Conservation (phyloP, 73 alveolate species). For the Paramecium biaurelia region DNA sequence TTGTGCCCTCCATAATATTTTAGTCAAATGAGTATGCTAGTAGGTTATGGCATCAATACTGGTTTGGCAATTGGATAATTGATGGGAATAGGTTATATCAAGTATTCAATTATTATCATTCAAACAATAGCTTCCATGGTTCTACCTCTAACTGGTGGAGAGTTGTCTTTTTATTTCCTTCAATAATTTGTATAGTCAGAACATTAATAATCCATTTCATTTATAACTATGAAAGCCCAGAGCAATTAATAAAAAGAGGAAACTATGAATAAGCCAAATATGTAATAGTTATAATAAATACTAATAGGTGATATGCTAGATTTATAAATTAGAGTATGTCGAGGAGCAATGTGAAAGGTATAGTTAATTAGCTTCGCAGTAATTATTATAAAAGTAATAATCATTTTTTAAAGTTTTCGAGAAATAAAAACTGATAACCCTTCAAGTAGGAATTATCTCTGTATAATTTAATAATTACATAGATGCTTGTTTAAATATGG, state of each 20-base stretch:
- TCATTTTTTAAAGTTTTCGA: not conserved
- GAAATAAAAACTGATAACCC: not conserved
- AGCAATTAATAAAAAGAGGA: not conserved
- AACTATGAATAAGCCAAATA: not conserved
- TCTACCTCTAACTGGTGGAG: slow-evolving; percentile 32
- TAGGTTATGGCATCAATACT: slow-evolving; percentile 42
- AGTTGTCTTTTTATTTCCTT: slow-evolving; percentile 35
- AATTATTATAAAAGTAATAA: not conserved
- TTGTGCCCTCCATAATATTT: not conserved
- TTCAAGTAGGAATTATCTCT: not conserved
- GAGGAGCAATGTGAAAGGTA: not conserved
- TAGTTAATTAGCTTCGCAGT: not conserved
- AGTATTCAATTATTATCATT: not conserved
- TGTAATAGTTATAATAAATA: not conserved
- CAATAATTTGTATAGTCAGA: not conserved
- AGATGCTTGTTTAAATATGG: slow-evolving; percentile 35
- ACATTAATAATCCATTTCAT: not conserved
- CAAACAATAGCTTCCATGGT: not conserved
- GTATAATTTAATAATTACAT: not conserved
- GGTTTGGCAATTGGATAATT: slow-evolving; percentile 36
- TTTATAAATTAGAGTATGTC: not conserved
- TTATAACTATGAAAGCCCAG: slow-evolving; percentile 41
- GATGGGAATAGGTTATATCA: slow-evolving; percentile 40
- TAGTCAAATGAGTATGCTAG: not conserved
- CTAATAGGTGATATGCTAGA: not conserved